These are phyloP conservation scores for peach (Prunus persica) DNA, from an alignment of 306 rosid species.

Conservation along the genomic window Prunus_persica_NCBIv2 NC_034014.1:27277001-27277500, in stretches of 20 bases:
- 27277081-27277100: not conserved
- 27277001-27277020: constrained; percentile 51
- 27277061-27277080: not conserved
- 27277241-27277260: too few relatives aligned
- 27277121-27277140: not conserved
- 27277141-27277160: not conserved
- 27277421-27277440: not conserved
- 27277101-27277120: not conserved
- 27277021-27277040: constrained; percentile 10
- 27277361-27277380: not conserved
- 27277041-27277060: not conserved
- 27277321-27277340: too few relatives aligned
- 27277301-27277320: too few relatives aligned
- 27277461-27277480: not conserved
- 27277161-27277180: too few relatives aligned
- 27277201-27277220: too few relatives aligned
- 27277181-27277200: too few relatives aligned
- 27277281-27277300: too few relatives aligned
- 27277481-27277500: not conserved
- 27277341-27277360: not conserved
- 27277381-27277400: not conserved
- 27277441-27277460: not conserved
- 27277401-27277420: not conserved
- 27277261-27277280: too few relatives aligned
- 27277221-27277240: too few relatives aligned